These are phyloP conservation scores for Rhodotorula sp. DNA, from an alignment of 1,284 basidiomycete genomes.

Conservation along the genomic window DNA sequence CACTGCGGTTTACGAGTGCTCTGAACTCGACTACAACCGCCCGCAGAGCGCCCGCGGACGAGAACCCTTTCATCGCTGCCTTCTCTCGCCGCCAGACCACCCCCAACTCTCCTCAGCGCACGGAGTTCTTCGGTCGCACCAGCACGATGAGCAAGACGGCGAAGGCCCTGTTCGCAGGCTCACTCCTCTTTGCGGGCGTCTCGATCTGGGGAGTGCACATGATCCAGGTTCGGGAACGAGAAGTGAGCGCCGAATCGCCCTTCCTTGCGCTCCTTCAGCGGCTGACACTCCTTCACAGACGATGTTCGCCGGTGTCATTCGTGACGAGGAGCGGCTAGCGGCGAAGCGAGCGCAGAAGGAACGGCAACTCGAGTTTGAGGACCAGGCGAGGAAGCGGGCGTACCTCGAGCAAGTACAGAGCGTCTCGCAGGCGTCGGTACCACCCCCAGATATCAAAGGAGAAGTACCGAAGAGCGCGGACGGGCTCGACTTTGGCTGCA, in stretches of 20 bases:
- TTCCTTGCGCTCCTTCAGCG: slow-evolving; percentile 35
- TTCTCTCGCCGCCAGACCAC: no score
- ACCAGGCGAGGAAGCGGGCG: slow-evolving; percentile 40
- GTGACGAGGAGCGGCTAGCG: slow-evolving; percentile 75
- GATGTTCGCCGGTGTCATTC: slow-evolving; percentile 86
- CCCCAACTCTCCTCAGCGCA: background rate
- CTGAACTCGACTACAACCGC: no score
- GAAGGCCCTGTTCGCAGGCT: slow-evolving; percentile 70
- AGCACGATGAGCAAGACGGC: slow-evolving; percentile 67
- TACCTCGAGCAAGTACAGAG: slow-evolving; percentile 42
- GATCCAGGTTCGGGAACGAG: slow-evolving; percentile 79
- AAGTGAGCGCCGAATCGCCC: slow-evolving; percentile 56
- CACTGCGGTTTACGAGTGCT: no score
- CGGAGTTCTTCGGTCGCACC: no score
- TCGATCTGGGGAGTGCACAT: slow-evolving; percentile 91
- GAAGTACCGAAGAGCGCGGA: slow-evolving; percentile 30
- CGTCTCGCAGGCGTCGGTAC: slow-evolving; percentile 22
- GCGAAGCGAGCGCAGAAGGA: slow-evolving; percentile 68
- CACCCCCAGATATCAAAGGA: slow-evolving; percentile 3
- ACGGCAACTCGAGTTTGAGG: slow-evolving; percentile 58
- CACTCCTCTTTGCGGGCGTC: slow-evolving; percentile 64
- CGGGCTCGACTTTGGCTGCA: slow-evolving; percentile 40
- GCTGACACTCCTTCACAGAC: slow-evolving; percentile 54
- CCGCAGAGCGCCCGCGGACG: no score
- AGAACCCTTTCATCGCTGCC: background rate